Evolutionary conservation across 495 filamentous ascomycete genomes (phyloP), one percentile per base, ranked within the genome.

Genomic region (Chaetomidium leptoderma): DNA sequence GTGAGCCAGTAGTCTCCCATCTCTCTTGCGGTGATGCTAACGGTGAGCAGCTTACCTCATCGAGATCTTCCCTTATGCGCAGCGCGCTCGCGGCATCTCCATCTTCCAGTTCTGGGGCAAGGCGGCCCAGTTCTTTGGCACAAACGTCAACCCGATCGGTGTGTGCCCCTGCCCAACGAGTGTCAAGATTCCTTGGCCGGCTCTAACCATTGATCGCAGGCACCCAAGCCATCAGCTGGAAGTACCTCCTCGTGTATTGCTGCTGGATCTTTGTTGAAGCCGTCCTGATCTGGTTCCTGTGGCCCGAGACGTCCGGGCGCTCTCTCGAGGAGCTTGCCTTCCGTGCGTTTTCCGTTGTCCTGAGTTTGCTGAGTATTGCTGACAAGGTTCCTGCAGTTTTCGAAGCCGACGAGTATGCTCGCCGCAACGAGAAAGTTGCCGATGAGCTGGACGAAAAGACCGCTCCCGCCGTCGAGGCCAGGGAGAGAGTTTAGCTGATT

Each of bases 241-340:
- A 78, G 56, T 86, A 81, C 65, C 63, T 76, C 3, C 73, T 77
- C 13, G 72, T 72, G 33, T 77, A 77, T 50, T 81, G 77, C 69
- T 80, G 78, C 69, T 85, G 81, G 77, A 70, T 86, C 50, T 70
- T 67, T 0, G 78, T 81, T 55, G 83, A 86, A 60, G 70, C 80
- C 16, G 46, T 73, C 7, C 76, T 85, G 43, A 76, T 88, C 55
- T 86, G 75, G 59, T 82, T 84, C 61, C 75, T 86, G 60, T 86
- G 83, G 73, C 83, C 83, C 2, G 84, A 87, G 64, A 87, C 85
- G 0, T 68, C 76, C 21, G 78, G 77, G 8, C 72, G 83, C 21
- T 85, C 83, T 11, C 70, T 87, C 23, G 84, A 86, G 70, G 85
- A 88, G 62, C 60, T 87, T 35, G 81, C 84, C 3, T 85, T 86